Evolutionary conservation across 371 early-diverging fungal genomes (phyloP).

Genomic region (Mortierella sp.): DNA sequence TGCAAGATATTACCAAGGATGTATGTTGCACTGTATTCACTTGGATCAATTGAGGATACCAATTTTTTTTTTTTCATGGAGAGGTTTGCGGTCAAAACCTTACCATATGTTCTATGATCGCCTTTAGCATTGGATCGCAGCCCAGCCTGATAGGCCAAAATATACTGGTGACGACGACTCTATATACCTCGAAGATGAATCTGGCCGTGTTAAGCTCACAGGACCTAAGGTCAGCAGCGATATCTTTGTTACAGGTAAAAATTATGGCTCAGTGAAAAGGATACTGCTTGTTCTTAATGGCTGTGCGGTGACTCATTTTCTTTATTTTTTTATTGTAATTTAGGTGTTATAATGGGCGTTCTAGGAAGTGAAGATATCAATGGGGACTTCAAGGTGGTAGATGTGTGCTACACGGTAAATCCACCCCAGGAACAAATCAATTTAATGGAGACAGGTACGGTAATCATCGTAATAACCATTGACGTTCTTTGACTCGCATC

Average conservation of each 20-base stretch:
- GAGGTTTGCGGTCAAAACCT: conserved; percentile 1
- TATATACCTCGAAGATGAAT: conserved; percentile 91
- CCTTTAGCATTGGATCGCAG: conserved; percentile 73
- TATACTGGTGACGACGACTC: conserved; percentile 74
- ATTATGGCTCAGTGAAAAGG: neutral
- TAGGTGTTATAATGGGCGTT: conserved; percentile 82
- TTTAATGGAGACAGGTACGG: conserved; percentile 51
- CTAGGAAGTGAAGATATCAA: conserved; percentile 78
- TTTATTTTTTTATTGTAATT: neutral
- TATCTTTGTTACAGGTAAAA: conserved; percentile 74
- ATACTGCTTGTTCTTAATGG: neutral
- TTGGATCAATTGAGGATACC: neutral
- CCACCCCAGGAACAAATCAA: conserved; percentile 67
- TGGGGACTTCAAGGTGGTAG: conserved; percentile 87
- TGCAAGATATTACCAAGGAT: conserved; percentile 85
- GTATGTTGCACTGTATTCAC: conserved; percentile 53
- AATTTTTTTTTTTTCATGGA: neutral
- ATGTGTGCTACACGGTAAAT: conserved; percentile 81
- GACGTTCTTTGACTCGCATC: too few relatives aligned
- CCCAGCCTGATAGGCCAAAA: conserved; percentile 72
- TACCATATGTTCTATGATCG: neutral
- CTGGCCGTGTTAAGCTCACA: conserved; percentile 81
- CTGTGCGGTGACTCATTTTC: neutral
- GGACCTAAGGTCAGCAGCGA: conserved; percentile 65
- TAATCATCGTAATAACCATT: neutral